Evolutionary conservation across 768 basidiomycete genomes (phyloP).

Genomic region (Mycena maculata): DNA sequence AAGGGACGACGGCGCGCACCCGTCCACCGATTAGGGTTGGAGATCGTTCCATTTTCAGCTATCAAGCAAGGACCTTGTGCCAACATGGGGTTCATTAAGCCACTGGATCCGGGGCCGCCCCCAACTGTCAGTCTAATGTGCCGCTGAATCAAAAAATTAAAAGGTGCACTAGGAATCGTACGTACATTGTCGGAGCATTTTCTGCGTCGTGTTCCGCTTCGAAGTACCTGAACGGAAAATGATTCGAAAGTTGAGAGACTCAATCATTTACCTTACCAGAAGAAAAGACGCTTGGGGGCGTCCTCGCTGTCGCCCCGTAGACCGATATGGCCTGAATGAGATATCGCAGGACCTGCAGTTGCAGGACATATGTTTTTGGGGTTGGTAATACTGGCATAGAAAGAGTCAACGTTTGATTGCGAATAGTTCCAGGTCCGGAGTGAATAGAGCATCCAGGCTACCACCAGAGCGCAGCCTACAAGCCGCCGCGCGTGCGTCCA

Average conservation of each 20-base stretch:
- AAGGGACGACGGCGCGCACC: constrained; percentile 4
- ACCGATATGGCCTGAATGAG: constrained; percentile 45
- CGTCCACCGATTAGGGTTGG: constrained; percentile 43
- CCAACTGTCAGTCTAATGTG: constrained; percentile 45
- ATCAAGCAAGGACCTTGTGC: constrained; percentile 43
- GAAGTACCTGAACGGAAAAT: constrained; percentile 45
- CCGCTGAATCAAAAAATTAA: background rate
- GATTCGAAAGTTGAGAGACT: background rate
- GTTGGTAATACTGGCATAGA: constrained; percentile 3
- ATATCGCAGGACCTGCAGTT: constrained; percentile 9
- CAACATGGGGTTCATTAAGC: constrained; percentile 42
- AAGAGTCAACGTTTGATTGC: background rate
- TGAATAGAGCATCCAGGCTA: background rate
- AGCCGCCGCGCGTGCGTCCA: background rate
- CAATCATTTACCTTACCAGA: constrained; percentile 23
- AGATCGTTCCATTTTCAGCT: constrained; percentile 35
- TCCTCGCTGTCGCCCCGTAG: constrained; percentile 42
- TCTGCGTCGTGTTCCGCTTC: constrained; percentile 42
- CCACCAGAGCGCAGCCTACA: background rate
- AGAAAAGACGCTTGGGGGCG: constrained; percentile 39
- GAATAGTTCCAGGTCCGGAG: background rate
- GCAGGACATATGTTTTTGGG: background rate
- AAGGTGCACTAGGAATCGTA: background rate
- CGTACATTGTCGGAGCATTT: constrained; percentile 47
- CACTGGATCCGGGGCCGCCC: constrained; percentile 49